Evolutionary conservation across 495 filamentous ascomycete genomes (phyloP), one percentile per base, ranked within the genome.

Genomic region (Penicillium verhagenii): DNA sequence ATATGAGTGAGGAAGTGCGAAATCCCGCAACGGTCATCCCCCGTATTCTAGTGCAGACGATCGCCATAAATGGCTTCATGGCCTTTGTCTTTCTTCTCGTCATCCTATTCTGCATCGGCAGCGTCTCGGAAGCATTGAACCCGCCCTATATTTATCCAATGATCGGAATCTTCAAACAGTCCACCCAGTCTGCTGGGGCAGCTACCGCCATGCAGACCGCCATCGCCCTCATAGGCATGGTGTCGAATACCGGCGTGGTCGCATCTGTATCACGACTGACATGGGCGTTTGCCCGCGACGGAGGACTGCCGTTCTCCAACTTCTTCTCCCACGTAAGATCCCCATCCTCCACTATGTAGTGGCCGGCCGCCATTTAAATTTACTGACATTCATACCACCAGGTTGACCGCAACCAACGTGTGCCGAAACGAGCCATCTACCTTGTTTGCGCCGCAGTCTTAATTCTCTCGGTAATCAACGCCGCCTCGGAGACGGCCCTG

Each of bases 201-300:
- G 56, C 70, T 4, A 63, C 62, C 0, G 61, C 54, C 14, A 68
- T 70, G 65, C 57, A 59, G 28, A 52, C 48, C 1, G 56, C 46
- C 6, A 66, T 66, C 38, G 47, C 54, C 10, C 20, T 54, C 8
- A 63, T 66, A 48, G 60, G 60, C 18, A 46, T 64, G 33, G 43
- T 63, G 37, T 63, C 63, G 0, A 63, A 56, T 25, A 53, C 58
- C 14, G 60, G 60, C 10, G 57, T 63, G 10, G 48, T 69, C 6
- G 78, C 81, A 6, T 74, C 79, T 4, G 72, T 75, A 8, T 81
- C 77, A 20, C 70, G 83, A 11, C 72, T 80, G 40, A 68, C 67
- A 4, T 85, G 79, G 77, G 73, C 82, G 1, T 85, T 86, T 58
- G 79, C 83, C n/a, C 63, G 81, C 16, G 82, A 86, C 53, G 53